Conservation (phyloP, 306 rosid genomes). For the Quercus aquifolioides region DNA sequence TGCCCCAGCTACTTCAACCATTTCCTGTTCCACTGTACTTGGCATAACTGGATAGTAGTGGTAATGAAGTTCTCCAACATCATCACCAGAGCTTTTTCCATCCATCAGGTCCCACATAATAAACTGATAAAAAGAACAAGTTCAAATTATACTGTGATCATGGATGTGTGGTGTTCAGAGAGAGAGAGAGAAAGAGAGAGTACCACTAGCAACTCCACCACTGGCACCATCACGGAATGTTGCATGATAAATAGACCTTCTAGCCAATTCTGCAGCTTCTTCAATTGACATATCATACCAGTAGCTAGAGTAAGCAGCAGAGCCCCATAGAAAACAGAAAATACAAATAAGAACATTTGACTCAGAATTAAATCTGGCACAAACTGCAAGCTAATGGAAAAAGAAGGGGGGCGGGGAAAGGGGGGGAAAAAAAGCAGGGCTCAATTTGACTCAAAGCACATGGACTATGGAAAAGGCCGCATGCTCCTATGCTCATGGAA, state of each 20-base stretch:
- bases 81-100: constrained; percentile 95
- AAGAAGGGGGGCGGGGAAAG: no score
- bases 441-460: background rate
- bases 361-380: background rate
- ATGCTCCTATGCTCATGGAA: background rate
- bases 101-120: constrained; percentile 78
- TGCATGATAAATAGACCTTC: constrained; percentile 89
- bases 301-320: constrained; percentile 38
- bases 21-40: constrained; percentile 85
- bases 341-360: background rate
- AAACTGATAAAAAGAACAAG: constrained; percentile 43
- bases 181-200: background rate
- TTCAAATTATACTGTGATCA: background rate
- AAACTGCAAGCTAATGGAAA: background rate
- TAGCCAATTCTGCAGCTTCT: constrained; percentile 90
- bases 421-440: background rate
- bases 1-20: constrained; percentile 72
- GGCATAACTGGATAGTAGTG: constrained; percentile 66
- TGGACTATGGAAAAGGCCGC: background rate
- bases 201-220: constrained; percentile 99
- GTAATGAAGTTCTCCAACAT: constrained; percentile 91
- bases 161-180: background rate
- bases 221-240: constrained; percentile 99
- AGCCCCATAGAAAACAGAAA: background rate
- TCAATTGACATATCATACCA: constrained; percentile 68